Base-by-base conservation (phyloP, 805 yeast genomes). In the Scheffersomyces coipomensis region DNA sequence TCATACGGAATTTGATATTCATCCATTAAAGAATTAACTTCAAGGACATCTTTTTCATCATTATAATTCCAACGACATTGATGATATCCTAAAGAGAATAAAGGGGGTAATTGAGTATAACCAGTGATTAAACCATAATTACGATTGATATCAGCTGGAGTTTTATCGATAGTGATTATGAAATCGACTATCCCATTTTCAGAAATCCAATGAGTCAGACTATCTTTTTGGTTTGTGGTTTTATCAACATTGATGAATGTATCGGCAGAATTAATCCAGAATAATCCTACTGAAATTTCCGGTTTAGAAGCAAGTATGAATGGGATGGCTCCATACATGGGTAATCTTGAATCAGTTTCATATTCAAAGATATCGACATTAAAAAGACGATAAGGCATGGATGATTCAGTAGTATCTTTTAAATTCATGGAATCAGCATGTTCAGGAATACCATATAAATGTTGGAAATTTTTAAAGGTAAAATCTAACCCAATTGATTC, bases 31-130 rank as follows among this genome's bases (percentile, higher is more conserved):
- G 70, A 57, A 47, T 76, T 75, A 11, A 93, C 84, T 6, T 72
- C 79, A n/a, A 88, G 61, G 1, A 93, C 91, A 61, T 93, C 99
- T 9, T 73, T 72, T 55, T 87, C 90, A 51, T 85, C 90, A 56
- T 88, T 87, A 64, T 93, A 93, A 60, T 93, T 93, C 99, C 99
- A 93, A 54, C 98, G 76, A 56, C 97, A 91, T 62, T 93, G 99
- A 56, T 93, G 98, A 56, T 93, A 88, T 0, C 96, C 98, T 11
- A 89, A 60, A 0, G 96, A 71, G 52, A 89, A 85, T 31, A 82
- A 46, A 46, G 80, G 85, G 1, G 99, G 99, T 9, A 93, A 62
- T 6, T 71, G 60, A 0, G 89, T 73, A 42, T 65, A 75, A 0
- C 99, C 99, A 0, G 95, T 83, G 13, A 93, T 59, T 2, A 58